phyloP scores from a whole-genome alignment of 2,329 filamentous ascomycete genomes.

The Tricladium varicosporioides region DNA sequence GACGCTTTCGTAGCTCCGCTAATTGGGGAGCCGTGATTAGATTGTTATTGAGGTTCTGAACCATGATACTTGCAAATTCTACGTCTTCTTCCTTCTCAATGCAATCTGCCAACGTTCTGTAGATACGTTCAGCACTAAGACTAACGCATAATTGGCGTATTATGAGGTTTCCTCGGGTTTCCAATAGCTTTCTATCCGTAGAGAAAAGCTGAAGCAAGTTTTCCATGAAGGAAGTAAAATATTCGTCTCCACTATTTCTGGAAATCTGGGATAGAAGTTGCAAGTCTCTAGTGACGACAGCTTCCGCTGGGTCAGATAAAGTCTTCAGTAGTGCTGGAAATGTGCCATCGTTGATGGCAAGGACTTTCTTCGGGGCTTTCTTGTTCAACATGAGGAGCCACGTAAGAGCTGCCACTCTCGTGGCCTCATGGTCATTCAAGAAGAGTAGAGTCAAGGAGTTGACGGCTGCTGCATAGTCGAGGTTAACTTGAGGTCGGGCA shows the following conservation, averaged over 20 bases:
- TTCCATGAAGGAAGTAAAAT: slow-evolving; percentile 98
- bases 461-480: slow-evolving; percentile 96
- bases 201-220: slow-evolving; percentile 93
- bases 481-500: slow-evolving; percentile 59
- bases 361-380: slow-evolving; percentile 88
- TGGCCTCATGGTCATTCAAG: slow-evolving; percentile 94
- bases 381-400: slow-evolving; percentile 98
- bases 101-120: slow-evolving; percentile 91
- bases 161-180: slow-evolving; percentile 92
- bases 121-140: slow-evolving; percentile 91
- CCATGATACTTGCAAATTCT: slow-evolving; percentile 99
- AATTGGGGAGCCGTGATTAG: slow-evolving; percentile 95
- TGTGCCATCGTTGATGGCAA: slow-evolving; percentile 95
- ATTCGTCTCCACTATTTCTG: slow-evolving; percentile 92
- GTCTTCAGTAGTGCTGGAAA: slow-evolving; percentile 96
- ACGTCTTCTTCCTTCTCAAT: slow-evolving; percentile 97
- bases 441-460: slow-evolving; percentile 91
- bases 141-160: slow-evolving; percentile 93
- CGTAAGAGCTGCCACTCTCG: slow-evolving; percentile 85
- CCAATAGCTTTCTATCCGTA: slow-evolving; percentile 85
- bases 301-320: slow-evolving; percentile 89
- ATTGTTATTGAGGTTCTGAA: slow-evolving; percentile 98
- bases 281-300: slow-evolving; percentile 91
- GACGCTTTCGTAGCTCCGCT: slow-evolving; percentile 81
- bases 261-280: slow-evolving; percentile 95